Conservation (phyloP, 75 land plant genomes). For the Cunninghamia lanceolata region DNA sequence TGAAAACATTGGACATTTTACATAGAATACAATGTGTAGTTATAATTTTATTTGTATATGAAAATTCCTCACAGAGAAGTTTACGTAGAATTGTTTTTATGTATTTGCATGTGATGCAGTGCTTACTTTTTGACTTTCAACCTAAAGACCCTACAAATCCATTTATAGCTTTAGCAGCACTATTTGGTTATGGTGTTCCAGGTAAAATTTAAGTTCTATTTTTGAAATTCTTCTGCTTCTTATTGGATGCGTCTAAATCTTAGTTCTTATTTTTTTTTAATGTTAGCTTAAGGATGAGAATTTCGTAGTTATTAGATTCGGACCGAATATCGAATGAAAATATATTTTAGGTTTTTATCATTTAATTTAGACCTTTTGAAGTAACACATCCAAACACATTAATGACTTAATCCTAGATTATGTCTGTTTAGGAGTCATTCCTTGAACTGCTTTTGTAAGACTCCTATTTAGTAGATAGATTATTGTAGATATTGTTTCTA, state of each 20-base stretch:
- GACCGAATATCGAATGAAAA: too few species aligned
- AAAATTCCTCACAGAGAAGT: not conserved
- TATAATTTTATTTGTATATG: not conserved
- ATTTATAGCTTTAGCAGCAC: not conserved
- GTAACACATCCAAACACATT: too few species aligned
- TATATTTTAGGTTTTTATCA: too few species aligned
- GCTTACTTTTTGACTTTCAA: conserved; percentile 7
- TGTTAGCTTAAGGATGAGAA: not conserved
- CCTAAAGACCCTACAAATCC: conserved; percentile 11
- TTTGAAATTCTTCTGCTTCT: not conserved
- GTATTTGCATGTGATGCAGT: not conserved
- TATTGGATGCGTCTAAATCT: not conserved
- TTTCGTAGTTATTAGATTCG: not conserved
- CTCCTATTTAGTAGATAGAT: too few species aligned
- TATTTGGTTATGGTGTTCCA: conserved; percentile 5
- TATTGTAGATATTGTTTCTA: too few species aligned
- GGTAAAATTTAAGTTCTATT: not conserved
- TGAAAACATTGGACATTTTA: not conserved
- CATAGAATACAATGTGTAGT: not conserved
- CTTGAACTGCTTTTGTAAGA: too few species aligned
- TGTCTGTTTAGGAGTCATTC: too few species aligned
- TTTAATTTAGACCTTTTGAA: too few species aligned
- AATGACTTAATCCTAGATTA: too few species aligned
- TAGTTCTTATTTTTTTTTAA: not conserved
- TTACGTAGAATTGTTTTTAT: not conserved